Conservation (phyloP, 345 rosid genomes). For the Pistacia vera region DNA sequence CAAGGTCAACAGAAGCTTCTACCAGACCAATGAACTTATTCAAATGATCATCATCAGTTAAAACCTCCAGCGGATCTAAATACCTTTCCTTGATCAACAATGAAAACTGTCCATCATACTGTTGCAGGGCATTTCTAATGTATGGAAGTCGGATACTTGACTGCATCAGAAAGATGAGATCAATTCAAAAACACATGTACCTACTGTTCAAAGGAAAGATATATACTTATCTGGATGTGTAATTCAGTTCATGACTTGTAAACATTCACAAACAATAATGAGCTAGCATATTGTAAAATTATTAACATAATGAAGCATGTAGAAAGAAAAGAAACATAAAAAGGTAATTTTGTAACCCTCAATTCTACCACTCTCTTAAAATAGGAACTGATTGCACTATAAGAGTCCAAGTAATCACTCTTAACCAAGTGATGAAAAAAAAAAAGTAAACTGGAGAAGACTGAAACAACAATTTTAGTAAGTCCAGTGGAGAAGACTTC, state of each 20-base stretch:
- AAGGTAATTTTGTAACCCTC: background rate
- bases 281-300: background rate
- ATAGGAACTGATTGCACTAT: background rate
- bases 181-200: slow-evolving; percentile 5
- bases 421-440: background rate
- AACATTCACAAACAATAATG: background rate
- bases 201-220: background rate
- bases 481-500: background rate
- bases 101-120: slow-evolving; percentile 66
- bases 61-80: slow-evolving; percentile 50
- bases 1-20: slow-evolving; percentile 86
- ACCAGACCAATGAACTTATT: slow-evolving; percentile 81
- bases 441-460: background rate
- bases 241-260: slow-evolving; percentile 6
- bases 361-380: background rate
- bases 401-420: background rate
- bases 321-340: background rate
- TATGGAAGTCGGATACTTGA: slow-evolving; percentile 86
- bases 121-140: slow-evolving; percentile 71
- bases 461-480: background rate
- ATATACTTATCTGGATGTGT: background rate
- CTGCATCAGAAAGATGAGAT: slow-evolving; percentile 50
- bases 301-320: background rate
- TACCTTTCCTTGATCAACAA: slow-evolving; percentile 67
- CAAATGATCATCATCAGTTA: slow-evolving; percentile 75